phyloP scores from a whole-genome alignment of 2,329 filamentous ascomycete species.

The Boeremia lycopersici region DNA sequence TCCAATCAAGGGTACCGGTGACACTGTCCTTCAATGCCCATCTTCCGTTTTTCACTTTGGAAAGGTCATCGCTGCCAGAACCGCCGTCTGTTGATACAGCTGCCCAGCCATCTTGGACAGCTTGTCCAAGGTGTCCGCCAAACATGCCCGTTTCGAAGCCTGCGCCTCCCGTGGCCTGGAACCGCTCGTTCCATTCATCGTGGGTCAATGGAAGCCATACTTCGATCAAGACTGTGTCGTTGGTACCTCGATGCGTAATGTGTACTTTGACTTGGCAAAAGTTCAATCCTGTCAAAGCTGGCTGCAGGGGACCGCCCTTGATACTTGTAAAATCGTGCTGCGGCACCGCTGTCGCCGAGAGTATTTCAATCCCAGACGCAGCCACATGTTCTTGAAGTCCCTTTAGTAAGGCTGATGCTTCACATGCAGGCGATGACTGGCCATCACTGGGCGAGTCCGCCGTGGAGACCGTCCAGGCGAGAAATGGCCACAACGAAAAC shows the following conservation, averaged over 20 bases:
- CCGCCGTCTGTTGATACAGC: conserved; percentile 44
- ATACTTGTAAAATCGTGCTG: conserved; percentile 24
- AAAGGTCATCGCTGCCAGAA: conserved; percentile 18
- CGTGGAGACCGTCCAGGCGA: not conserved
- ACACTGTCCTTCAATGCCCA: conserved; percentile 28
- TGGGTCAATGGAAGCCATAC: conserved; percentile 38
- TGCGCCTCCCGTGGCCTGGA: conserved; percentile 41
- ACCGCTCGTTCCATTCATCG: conserved; percentile 41
- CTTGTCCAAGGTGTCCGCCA: conserved; percentile 28
- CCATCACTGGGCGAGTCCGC: not conserved
- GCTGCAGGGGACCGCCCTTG: conserved; percentile 8
- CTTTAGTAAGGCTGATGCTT: conserved; percentile 10
- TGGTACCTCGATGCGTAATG: conserved; percentile 25
- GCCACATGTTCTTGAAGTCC: not conserved
- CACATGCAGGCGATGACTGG: conserved; percentile 9
- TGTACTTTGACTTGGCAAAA: conserved; percentile 34
- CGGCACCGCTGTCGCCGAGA: conserved; percentile 20
- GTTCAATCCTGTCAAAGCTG: conserved; percentile 18
- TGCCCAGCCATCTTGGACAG: conserved; percentile 39
- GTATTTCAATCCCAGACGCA: conserved; percentile 15
- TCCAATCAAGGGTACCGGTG: conserved; percentile 35
- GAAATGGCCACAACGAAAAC: not conserved
- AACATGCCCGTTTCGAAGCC: conserved; percentile 39
- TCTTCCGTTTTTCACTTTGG: conserved; percentile 15
- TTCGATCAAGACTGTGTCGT: conserved; percentile 35